phyloP scores from a whole-genome alignment of 768 basidiomycete species.

The Pleurotus citrinopileatus region DNA sequence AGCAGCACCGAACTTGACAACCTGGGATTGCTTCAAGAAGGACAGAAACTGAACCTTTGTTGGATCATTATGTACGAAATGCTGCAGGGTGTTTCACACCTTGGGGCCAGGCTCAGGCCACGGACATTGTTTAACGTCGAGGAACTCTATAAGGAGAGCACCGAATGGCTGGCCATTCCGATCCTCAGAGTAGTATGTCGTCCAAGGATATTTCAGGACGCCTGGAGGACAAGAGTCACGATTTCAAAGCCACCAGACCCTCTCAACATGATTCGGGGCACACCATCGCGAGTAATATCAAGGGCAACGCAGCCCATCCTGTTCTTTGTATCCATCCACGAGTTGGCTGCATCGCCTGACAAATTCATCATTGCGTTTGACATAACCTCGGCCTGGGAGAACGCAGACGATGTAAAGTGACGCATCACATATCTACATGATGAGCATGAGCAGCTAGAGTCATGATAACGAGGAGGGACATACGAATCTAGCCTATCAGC shows the following conservation, averaged over 20 bases:
- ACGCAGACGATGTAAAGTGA: conserved; percentile 16
- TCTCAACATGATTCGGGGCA: no score
- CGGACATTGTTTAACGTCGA: conserved; percentile 16
- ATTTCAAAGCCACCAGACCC: no score
- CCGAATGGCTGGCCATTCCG: not conserved
- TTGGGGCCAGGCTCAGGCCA: conserved; percentile 18
- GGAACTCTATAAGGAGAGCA: conserved; percentile 16
- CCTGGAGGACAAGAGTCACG: conserved; percentile 10
- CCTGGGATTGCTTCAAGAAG: conserved; percentile 14
- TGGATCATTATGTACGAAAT: not conserved
- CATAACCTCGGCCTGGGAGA: conserved; percentile 16
- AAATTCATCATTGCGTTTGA: conserved; percentile 9
- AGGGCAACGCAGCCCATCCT: conserved; percentile 17
- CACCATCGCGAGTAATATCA: conserved; percentile 19
- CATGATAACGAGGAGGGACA: not conserved
- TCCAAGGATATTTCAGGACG: conserved; percentile 11
- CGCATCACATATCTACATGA: conserved; percentile 18
- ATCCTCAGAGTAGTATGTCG: conserved; percentile 9
- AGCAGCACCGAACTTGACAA: conserved; percentile 14
- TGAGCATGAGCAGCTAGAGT: not conserved
- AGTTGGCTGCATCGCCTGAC: conserved; percentile 8
- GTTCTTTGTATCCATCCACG: conserved; percentile 18
- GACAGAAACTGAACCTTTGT: conserved; percentile 11
- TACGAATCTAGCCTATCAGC: conserved; percentile 13
- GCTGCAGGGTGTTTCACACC: not conserved